Base-by-base conservation (phyloP, 176 grass and related monocot species). In the Tillandsia fasciculata region DNA sequence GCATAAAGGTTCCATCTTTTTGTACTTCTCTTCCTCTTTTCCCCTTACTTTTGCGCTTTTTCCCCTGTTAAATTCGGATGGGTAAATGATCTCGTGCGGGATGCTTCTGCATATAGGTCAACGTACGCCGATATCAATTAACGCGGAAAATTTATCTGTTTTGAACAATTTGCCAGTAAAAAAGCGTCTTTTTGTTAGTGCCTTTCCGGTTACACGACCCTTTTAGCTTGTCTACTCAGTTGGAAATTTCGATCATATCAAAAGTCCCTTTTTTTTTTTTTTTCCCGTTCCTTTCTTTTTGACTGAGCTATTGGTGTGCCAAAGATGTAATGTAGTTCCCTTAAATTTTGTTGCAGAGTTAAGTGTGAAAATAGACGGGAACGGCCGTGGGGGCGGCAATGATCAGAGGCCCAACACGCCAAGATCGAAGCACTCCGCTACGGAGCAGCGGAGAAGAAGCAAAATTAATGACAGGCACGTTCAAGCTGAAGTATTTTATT, bases 391-490 rank as follows among this genome's bases (percentile, higher is more conserved):
- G 69, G 84, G 86, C 2, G 93, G 89, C 64, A 85, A 53, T 0
- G 93, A 92, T 85, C 89, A 92, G 71, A 80, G 70, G 61, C 90
- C 95, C 12, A 78, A 79, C 73, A 94, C 90, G 1, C 95, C 95
- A 48, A 84, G 84, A 78, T 99, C 90, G 10, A 99, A 99, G 80
- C 95, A 99, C 73, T 99, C 95, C 0, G 90, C 95, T 18, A 94
- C 90, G 1, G 95, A 99, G 75, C 95, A 99, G 77, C 90, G 90
- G 15, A 77, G 95, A 48, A 91, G 95, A 70, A 94, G 90, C 78
- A 99, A 99, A 75, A 99, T 99, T 71, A 99, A 99, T 84, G 95
- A 94, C 70, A 93, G 95, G 95, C 86, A 57, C 72, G 69, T 42
- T 42, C 33, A 42, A 42, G 3, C 33, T 42, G 33, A 42, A 42